These are phyloP conservation scores for Tylopilus rubrobrunneus DNA, from an alignment of 768 basidiomycete genomes.

Conservation along the genomic window DNA sequence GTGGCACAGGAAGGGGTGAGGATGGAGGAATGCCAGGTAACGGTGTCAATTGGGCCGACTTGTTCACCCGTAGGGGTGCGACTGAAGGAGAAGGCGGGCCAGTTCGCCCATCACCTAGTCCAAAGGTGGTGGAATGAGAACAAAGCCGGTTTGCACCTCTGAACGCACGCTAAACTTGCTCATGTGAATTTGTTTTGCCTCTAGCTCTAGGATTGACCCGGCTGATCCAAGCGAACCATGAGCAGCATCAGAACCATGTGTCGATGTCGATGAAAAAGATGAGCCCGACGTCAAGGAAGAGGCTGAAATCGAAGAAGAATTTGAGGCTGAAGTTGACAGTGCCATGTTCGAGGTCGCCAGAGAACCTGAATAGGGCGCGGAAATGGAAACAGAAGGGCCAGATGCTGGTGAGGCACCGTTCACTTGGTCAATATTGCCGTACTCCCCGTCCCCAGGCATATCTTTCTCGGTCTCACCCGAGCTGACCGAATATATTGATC, in stretches of 20 bases:
- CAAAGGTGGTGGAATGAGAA: conserved; percentile 25
- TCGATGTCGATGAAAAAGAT: conserved; percentile 15
- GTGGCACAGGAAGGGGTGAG: conserved; percentile 14
- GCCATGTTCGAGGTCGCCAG: conserved; percentile 1
- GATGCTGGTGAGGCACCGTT: not conserved
- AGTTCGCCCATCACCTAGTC: conserved; percentile 8
- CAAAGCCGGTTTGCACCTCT: conserved; percentile 11
- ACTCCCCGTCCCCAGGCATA: conserved; percentile 3
- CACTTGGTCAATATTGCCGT: conserved; percentile 8
- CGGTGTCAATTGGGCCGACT: conserved; percentile 21
- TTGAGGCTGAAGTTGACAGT: conserved; percentile 11
- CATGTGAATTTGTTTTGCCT: conserved; percentile 17
- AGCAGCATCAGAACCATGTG: conserved; percentile 7
- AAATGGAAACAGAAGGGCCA: not conserved
- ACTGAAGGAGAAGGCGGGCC: conserved; percentile 7
- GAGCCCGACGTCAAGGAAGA: conserved; percentile 10
- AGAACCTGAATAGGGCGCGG: not conserved
- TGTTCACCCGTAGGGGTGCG: conserved; percentile 25
- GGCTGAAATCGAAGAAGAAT: conserved; percentile 13
- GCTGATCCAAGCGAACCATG: conserved; percentile 13
- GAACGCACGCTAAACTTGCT: conserved; percentile 5
- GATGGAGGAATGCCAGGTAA: conserved; percentile 14
- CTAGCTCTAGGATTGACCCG: conserved; percentile 22
- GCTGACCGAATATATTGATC: conserved; percentile 9
- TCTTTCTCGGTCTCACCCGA: conserved; percentile 20